Base-by-base conservation (phyloP, 1,284 basidiomycete genomes). In the Austropuccinia psidii region DNA sequence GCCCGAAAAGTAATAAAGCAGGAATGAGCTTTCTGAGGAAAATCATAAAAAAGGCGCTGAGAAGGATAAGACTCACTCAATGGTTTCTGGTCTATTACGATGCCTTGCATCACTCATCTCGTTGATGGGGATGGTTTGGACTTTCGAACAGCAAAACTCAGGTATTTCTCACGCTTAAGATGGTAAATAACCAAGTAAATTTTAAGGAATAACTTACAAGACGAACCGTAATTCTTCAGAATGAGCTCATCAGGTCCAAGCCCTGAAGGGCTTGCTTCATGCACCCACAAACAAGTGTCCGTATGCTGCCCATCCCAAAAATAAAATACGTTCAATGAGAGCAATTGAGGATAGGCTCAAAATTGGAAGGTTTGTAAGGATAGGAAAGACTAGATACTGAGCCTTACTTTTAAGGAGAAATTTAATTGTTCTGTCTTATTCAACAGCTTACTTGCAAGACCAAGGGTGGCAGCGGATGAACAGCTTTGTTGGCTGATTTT, bases 391-490 rank as follows among this genome's bases (percentile, higher is more conserved):
- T 27, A 13, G 15, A 13, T 13, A 54, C 52, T 11, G 35, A 11
- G 35, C 35, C 68, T 55, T 6, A 76, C 73, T 69, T 75, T 68
- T 65, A 76, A 64, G 68, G 77, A 60, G 57, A 54, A 39, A 68
- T 77, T 78, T 76, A 85, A 76, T 75, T 85, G 84, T 17, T 76
- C 75, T 39, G 61, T 47, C 0, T 84, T 78, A 35, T 79, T 75
- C n/a, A 86, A 77, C 5, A 86, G 77, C 54, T 80, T 80, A 6
- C 83, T 78, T 4, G 85, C 85, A 37, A 86, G 80, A 4, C 83
- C 84, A 5, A 86, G 78, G 84, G 85, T 85, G 3, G 81, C 85
- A 11, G 84, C 85, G 1, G 83, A 82, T 75, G 85, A 86, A 77
- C 85, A 85, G 39, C 69, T 73, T 24, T 62, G 43, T 49, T 73